Percentiles rank a stretch among this genome's conserved stretches.
phyloP scores from a whole-genome alignment of 352 stramenopile species.

The Peronosclerospora sorghi region DNA sequence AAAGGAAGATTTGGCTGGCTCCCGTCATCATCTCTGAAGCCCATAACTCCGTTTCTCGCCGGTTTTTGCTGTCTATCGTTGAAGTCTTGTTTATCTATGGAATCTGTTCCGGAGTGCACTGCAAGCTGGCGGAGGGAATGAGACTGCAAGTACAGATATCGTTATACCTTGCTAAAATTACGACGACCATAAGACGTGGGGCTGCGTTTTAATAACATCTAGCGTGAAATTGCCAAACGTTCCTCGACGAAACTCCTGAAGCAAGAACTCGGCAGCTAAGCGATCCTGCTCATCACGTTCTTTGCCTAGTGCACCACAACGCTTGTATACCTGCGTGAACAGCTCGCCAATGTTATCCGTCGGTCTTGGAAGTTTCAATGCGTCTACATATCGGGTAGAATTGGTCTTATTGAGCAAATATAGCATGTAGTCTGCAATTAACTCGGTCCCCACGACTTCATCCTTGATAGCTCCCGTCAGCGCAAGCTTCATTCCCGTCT shows the following conservation, averaged over 20 bases:
- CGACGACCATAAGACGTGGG: conserved; percentile 5
- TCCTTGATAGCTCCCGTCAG: conserved; percentile 84
- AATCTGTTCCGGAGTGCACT: background rate
- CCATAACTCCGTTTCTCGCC: background rate
- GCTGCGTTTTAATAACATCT: conserved; percentile 27
- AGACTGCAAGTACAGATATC: background rate
- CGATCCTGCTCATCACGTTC: conserved; percentile 54
- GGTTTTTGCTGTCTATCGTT: too few relatives aligned
- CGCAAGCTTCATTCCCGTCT: conserved; percentile 77
- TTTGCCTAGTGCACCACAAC: conserved; percentile 70
- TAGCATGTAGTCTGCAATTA: conserved; percentile 86
- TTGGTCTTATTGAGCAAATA: conserved; percentile 76
- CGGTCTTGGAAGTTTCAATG: conserved; percentile 45
- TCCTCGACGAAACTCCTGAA: conserved; percentile 66
- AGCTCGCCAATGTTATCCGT: conserved; percentile 67
- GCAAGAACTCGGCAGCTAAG: conserved; percentile 56
- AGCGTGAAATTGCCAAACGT: conserved; percentile 80
- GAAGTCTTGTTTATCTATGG: background rate
- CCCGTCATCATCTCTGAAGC: conserved; percentile 13
- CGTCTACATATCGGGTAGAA: conserved; percentile 72
- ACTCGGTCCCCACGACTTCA: conserved; percentile 69
- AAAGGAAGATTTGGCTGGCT: conserved; percentile 3
- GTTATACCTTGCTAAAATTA: conserved; percentile 4
- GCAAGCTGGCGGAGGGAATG: conserved; percentile 1
- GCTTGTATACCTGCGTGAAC: conserved; percentile 48